Evolutionary conservation across 139 green algal genomes (phyloP), one percentile per base, ranked within the genome.

Genomic region (Tetraselmis striata): DNA sequence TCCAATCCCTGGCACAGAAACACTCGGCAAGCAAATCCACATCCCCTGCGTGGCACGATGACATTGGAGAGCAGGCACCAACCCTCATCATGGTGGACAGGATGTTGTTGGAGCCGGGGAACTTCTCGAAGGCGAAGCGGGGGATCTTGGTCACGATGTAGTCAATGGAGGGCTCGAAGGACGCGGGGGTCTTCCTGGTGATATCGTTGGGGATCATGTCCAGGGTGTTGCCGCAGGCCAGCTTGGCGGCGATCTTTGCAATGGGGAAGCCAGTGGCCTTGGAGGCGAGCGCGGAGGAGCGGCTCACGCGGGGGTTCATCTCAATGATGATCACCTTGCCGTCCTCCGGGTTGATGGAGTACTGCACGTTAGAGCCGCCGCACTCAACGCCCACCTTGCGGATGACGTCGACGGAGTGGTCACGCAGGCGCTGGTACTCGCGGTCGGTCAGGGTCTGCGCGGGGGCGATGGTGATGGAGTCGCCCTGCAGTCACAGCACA

Each of bases 171-270:
- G 97, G 97, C 93, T 99, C 97, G 87, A 99, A 99, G 45, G 91
- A 97, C 23, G 97, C 97, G 30, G 96, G 97, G 0, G 96, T 99
- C 89, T 98, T 98, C 77, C 90, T 87, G 1, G 97, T 99, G 91
- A 99, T 99, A 92, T 99, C 97, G 86, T 99, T 99, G 76, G 97
- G 89, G 77, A 99, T 98, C 82, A 94, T 92, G 90, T 99, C 97
- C 59, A 99, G 90, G 2, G 96, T 98, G 88, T 96, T 97, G 45
- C 97, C 97, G 32, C 97, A 93, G 1, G 96, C 92, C 76, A 99
- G 94, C 92, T 98, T 98, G 79, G 97, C 97, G 0, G 97, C 97
- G 89, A 99, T 98, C 94, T 99, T 99, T 76, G 97, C 97, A 79
- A 99, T 99, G 77, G 97, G 96, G 90, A 99, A 99, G 77, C 97